Conservation (phyloP, 768 basidiomycete genomes). For the Tephrocybe rancida region DNA sequence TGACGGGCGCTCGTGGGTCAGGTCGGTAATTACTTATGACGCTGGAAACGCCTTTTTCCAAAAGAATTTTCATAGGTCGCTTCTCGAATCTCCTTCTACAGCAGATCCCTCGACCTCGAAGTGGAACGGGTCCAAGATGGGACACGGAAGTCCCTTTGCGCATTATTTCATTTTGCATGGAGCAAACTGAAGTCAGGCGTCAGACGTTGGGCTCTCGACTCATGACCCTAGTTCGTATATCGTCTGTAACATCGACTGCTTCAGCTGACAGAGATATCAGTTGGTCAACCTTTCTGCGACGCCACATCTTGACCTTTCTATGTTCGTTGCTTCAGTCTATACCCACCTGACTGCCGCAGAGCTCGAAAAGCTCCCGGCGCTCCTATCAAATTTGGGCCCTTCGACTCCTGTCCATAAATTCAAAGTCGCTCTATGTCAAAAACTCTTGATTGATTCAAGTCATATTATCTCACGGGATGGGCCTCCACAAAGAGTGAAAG, state of each 20-base stretch:
- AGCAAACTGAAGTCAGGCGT: constrained; percentile 30
- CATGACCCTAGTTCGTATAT: constrained; percentile 28
- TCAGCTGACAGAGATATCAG: constrained; percentile 17
- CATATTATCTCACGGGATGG: not conserved
- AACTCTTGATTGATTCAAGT: constrained; percentile 20
- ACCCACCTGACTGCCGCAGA: constrained; percentile 30
- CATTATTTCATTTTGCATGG: constrained; percentile 40
- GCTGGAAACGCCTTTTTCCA: not conserved
- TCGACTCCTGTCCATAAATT: constrained; percentile 38
- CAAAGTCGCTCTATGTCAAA: constrained; percentile 45
- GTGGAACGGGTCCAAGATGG: constrained; percentile 51
- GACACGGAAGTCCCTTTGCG: constrained; percentile 55
- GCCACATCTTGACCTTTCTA: constrained; percentile 35
- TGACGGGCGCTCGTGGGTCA: constrained; percentile 32
- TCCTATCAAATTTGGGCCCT: constrained; percentile 39
- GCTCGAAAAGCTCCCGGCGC: constrained; percentile 27
- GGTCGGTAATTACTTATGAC: constrained; percentile 30
- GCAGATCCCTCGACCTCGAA: constrained; percentile 60
- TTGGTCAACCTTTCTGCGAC: constrained; percentile 40
- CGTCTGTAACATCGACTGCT: constrained; percentile 6
- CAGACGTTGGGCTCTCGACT: constrained; percentile 37
- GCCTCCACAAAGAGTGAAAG: constrained; percentile 23
- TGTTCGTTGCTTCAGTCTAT: constrained; percentile 38
- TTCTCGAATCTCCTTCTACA: constrained; percentile 57
- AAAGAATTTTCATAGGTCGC: constrained; percentile 17